phyloP scores from a whole-genome alignment of 73 alveolate species.

The Blepharisma stoltei region DNA sequence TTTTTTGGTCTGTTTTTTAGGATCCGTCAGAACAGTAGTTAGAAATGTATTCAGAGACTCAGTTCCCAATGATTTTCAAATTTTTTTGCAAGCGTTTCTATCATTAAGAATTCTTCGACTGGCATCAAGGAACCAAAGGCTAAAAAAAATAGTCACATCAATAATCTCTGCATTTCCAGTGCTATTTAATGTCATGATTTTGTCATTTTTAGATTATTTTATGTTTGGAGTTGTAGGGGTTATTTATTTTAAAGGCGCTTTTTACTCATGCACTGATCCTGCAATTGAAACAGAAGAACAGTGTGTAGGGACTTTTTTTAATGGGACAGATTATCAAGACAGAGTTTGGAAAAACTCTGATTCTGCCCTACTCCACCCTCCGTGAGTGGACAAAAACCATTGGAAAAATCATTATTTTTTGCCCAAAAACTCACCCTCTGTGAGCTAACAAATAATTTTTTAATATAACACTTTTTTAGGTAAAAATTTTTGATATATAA shows the following conservation, averaged over 20 bases:
- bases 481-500: too few species aligned
- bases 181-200: constrained; percentile 58
- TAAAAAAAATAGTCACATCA: constrained; percentile 64
- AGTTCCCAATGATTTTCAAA: constrained; percentile 32
- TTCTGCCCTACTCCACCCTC: too few species aligned
- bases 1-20: constrained; percentile 40
- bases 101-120: constrained; percentile 71
- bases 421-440: too few species aligned
- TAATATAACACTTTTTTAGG: too few species aligned
- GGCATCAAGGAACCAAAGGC: constrained; percentile 69
- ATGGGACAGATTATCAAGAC: neutral
- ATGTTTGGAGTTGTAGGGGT: constrained; percentile 74
- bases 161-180: constrained; percentile 58
- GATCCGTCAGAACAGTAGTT: constrained; percentile 38
- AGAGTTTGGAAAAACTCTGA: neutral
- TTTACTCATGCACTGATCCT: constrained; percentile 41
- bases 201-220: constrained; percentile 55
- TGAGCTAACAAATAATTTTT: too few species aligned
- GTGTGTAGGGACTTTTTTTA: constrained; percentile 47
- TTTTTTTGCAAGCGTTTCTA: constrained; percentile 65
- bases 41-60: constrained; percentile 8
- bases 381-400: neutral
- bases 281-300: constrained; percentile 25
- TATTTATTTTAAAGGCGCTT: constrained; percentile 57
- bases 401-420: too few species aligned